Conservation (phyloP, 208 protist species). For the Trypanosoma avium region DNA sequence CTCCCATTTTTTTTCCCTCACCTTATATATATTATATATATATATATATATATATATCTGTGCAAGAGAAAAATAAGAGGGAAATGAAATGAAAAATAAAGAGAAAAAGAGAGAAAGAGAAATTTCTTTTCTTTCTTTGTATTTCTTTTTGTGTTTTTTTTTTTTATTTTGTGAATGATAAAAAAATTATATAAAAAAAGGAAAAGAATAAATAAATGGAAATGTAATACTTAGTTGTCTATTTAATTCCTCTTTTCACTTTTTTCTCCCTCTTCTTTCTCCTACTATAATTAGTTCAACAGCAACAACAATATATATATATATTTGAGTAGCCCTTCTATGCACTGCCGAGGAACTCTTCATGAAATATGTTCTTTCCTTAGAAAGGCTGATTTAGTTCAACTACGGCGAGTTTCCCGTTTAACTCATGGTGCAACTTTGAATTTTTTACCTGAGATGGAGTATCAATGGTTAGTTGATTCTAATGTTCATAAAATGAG, state of each 20-base stretch:
- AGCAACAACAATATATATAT: too few relatives aligned
- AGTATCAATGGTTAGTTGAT: slow-evolving; percentile 41
- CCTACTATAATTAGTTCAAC: too few relatives aligned
- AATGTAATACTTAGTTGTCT: background rate
- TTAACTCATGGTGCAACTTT: slow-evolving; percentile 32
- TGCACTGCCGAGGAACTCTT: slow-evolving; percentile 58
- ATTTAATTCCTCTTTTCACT: slow-evolving; percentile 20
- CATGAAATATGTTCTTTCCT: slow-evolving; percentile 50
- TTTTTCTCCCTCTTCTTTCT: slow-evolving; percentile 11
- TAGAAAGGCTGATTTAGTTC: slow-evolving; percentile 41
- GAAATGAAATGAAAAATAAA: too few relatives aligned
- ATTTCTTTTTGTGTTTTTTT: slow-evolving; percentile 16
- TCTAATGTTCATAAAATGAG: slow-evolving; percentile 36
- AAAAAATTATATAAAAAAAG: slow-evolving; percentile 7
- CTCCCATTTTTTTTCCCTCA: too few relatives aligned
- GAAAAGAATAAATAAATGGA: background rate
- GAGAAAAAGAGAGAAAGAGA: slow-evolving; percentile 11
- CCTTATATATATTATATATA: too few relatives aligned
- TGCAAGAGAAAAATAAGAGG: too few relatives aligned
- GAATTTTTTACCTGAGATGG: slow-evolving; percentile 29
- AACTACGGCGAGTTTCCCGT: slow-evolving; percentile 44
- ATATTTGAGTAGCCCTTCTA: slow-evolving; percentile 20
- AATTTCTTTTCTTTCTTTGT: background rate
- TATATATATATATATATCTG: slow-evolving; percentile 18
- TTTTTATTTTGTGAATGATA: slow-evolving; percentile 11